Percentiles rank a stretch among this genome's conserved stretches.
phyloP scores from a whole-genome alignment of 192 early-diverging fungal genomes.

The Backusella morwellensis region DNA sequence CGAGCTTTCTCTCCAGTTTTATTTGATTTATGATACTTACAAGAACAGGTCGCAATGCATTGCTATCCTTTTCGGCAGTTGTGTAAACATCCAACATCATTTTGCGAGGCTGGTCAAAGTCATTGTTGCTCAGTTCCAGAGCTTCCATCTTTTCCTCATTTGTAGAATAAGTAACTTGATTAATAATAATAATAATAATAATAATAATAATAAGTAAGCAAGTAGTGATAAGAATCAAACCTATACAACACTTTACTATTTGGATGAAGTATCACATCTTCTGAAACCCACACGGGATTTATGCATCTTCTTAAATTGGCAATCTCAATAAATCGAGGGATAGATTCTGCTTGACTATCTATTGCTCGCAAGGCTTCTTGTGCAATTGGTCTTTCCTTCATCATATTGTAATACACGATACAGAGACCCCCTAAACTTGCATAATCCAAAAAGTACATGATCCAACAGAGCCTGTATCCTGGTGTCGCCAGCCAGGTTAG shows the following conservation, averaged over 20 bases:
- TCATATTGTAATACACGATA: not conserved
- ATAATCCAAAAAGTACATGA: not conserved
- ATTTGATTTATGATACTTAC: not conserved
- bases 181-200: not conserved
- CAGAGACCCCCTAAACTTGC: not conserved
- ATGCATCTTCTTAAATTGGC: not conserved
- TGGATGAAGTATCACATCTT: slow-evolving; percentile 5
- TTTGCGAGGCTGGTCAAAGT: slow-evolving; percentile 23
- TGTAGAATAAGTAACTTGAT: slow-evolving; percentile 25
- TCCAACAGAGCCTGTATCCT: not conserved
- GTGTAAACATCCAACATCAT: slow-evolving; percentile 26
- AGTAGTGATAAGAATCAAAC: not conserved
- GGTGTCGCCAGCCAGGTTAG: not conserved
- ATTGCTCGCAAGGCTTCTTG: not conserved
- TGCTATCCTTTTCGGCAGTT: not conserved
- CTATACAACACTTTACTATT: slow-evolving; percentile 2
- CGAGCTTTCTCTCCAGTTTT: too few species aligned
- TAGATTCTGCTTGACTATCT: not conserved
- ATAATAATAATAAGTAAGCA: not conserved
- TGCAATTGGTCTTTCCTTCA: not conserved
- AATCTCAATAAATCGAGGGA: not conserved
- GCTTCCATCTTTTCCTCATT: slow-evolving; percentile 21
- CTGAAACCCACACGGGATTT: slow-evolving; percentile 7
- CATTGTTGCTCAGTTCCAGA: slow-evolving; percentile 5
- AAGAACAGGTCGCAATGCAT: slow-evolving; percentile 19